Base-by-base conservation (phyloP, 208 protist species). In the Angomonas ambiguus region DNA sequence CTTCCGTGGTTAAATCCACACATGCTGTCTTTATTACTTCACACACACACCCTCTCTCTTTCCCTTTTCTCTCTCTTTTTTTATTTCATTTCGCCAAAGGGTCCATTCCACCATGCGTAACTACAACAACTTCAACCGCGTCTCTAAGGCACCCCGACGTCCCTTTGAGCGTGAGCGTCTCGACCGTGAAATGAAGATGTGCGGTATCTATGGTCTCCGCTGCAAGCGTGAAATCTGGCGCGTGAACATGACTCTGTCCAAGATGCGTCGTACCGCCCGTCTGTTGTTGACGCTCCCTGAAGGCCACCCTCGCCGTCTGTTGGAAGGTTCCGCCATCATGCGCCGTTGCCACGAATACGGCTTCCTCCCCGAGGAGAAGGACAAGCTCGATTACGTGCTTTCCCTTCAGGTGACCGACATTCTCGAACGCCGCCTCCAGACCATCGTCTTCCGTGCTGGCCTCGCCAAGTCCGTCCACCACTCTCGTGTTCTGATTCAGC, bases 321-420 rank as follows among this genome's bases (percentile, higher is more conserved):
- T 99, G 30, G 98, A 99, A 89, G 99, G 99, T 79, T 74, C 91
- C 49, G 98, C 99, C 48, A 96, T 99, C 48, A 97, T 99, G 71
- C 96, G 98, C 84, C 95, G 98, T 79, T 97, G 99, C 72, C 88
- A 98, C 79, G 93, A 97, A 72, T 89, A 99, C 67, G 99, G 98
- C 71, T 93, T 99, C 72, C 94, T 99, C 41, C 92, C 98, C 34
- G 98, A 99, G 80, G 88, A 91, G 55, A 98, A 99, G 89, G 93
- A 98, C 87, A 98, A 99, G 78, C 97, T 99, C 69, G 99, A 99
- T 98, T 99, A 99, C 91, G 98, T 99, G 63, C 98, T 99, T 27
- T 96, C 92, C 38, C 96, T 99, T 41, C 99, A 98, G 71, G 83
- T 98, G 55, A 89, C 98, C 58, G 98, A 99, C 79, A 98, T 99